Conservation (phyloP, 1,284 basidiomycete genomes). For the Salmacisia buchloeana region DNA sequence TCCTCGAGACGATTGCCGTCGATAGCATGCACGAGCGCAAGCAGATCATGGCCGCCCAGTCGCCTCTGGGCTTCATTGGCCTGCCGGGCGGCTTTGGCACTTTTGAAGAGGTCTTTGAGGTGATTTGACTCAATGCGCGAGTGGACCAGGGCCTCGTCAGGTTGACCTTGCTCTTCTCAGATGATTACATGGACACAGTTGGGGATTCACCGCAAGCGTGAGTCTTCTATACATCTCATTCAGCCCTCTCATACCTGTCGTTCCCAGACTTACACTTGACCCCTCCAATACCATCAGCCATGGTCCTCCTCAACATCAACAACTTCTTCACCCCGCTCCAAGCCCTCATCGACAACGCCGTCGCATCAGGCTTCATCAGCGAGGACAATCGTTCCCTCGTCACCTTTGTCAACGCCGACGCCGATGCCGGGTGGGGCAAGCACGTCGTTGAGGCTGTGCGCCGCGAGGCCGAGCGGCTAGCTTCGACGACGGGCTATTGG, state of each 20-base stretch:
- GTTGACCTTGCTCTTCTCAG: too few relatives aligned
- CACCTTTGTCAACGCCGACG: conserved; percentile 57
- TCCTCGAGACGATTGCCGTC: conserved; percentile 53
- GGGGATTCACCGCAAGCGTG: conserved; percentile 74
- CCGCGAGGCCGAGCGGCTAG: conserved; percentile 21
- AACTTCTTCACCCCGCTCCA: conserved; percentile 75
- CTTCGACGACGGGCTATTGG: conserved; percentile 32
- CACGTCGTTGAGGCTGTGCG: conserved; percentile 35
- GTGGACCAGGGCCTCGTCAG: too few relatives aligned
- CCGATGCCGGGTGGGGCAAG: conserved; percentile 59
- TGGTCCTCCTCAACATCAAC: conserved; percentile 74
- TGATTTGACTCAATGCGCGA: too few relatives aligned
- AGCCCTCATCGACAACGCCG: conserved; percentile 63
- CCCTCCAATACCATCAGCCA: conserved; percentile 55
- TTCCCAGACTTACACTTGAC: neutral
- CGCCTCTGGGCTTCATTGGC: conserved; percentile 69
- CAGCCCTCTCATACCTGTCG: neutral
- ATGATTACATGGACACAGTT: conserved; percentile 86
- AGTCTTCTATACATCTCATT: neutral
- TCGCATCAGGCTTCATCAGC: conserved; percentile 64
- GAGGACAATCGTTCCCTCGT: conserved; percentile 24
- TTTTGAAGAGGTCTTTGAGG: conserved; percentile 82
- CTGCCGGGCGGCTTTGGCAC: conserved; percentile 88
- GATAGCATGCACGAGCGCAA: conserved; percentile 88
- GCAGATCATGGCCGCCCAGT: conserved; percentile 73